Percentiles rank a stretch among this genome's conserved stretches.
phyloP scores from a whole-genome alignment of 106 monocot genomes.

The Dioscorea zingiberensis region DNA sequence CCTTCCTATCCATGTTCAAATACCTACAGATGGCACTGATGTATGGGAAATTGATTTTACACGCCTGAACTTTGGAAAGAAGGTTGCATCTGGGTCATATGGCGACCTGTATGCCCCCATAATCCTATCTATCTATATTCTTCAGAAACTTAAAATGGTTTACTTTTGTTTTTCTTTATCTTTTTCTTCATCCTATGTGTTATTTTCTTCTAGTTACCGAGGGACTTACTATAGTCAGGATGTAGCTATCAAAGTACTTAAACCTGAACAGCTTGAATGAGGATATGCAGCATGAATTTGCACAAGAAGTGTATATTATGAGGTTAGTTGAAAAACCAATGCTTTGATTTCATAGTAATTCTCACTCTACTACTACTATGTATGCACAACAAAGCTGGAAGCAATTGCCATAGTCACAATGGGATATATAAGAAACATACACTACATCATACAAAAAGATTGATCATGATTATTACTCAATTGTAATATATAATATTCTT shows the following conservation, averaged over 20 bases:
- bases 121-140: too few relatives aligned
- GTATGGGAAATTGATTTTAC: slow-evolving; percentile 86
- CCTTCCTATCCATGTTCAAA: slow-evolving; percentile 44
- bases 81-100: slow-evolving; percentile 88
- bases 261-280: slow-evolving; percentile 63
- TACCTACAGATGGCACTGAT: slow-evolving; percentile 80
- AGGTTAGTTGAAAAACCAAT: slow-evolving; percentile 40
- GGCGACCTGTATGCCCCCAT: slow-evolving; percentile 64
- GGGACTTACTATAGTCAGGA: slow-evolving; percentile 84
- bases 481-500: too few relatives aligned
- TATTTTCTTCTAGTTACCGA: slow-evolving; percentile 42
- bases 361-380: too few relatives aligned
- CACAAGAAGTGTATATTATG: slow-evolving; percentile 95
- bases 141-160: not conserved
- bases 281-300: slow-evolving; percentile 85
- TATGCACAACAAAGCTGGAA: too few relatives aligned
- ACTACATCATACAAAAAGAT: too few relatives aligned
- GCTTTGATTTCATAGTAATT: too few relatives aligned
- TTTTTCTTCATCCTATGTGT: not conserved
- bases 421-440: too few relatives aligned
- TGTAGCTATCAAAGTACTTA: slow-evolving; percentile 91
- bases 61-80: slow-evolving; percentile 63
- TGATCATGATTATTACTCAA: too few relatives aligned
- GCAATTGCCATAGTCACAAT: too few relatives aligned
- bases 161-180: not conserved